A percentile compares a stretch with the other conserved stretches of the same genome.
Conservation (phyloP, 305 asterid genomes). For the Fraxinus nigra region DNA sequence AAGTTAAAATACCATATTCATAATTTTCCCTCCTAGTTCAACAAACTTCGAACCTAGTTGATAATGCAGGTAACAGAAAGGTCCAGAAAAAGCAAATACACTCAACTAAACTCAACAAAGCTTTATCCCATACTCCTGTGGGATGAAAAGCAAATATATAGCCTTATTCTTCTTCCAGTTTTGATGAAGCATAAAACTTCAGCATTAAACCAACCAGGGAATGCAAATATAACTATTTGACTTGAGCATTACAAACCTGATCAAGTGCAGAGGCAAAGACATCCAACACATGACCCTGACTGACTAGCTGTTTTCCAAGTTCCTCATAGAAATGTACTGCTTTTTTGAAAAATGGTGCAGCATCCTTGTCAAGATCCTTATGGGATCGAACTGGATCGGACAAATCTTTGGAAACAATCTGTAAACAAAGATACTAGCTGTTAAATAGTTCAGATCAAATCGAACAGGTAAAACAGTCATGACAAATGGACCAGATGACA, state of each 20-base stretch:
- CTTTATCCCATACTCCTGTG: neutral
- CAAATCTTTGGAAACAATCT: slow-evolving; percentile 93
- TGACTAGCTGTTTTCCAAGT: slow-evolving; percentile 77
- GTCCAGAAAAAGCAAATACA: neutral
- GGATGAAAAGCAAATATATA: neutral
- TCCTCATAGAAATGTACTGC: slow-evolving; percentile 76
- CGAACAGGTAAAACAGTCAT: slow-evolving; percentile 5
- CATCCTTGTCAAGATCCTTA: slow-evolving; percentile 96
- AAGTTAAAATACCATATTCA: neutral
- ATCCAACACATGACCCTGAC: slow-evolving; percentile 91
- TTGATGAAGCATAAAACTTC: neutral
- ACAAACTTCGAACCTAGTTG: neutral
- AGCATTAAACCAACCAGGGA: slow-evolving; percentile 3
- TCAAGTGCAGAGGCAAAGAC: slow-evolving; percentile 97
- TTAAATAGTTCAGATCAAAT: slow-evolving; percentile 13
- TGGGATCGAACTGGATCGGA: slow-evolving; percentile 98
- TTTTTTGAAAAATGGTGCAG: slow-evolving; percentile 82
- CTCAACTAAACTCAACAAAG: neutral
- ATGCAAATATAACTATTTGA: neutral
- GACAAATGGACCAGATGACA: neutral
- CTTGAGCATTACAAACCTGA: slow-evolving; percentile 59
- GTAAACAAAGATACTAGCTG: slow-evolving; percentile 26
- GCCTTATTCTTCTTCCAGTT: neutral
- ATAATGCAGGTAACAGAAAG: slow-evolving; percentile 6
- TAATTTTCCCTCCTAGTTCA: neutral